Percentiles rank a stretch among this genome's conserved stretches.
Evolutionary conservation across 805 yeast genomes (phyloP).

Genomic region (Starmera amethionina): DNA sequence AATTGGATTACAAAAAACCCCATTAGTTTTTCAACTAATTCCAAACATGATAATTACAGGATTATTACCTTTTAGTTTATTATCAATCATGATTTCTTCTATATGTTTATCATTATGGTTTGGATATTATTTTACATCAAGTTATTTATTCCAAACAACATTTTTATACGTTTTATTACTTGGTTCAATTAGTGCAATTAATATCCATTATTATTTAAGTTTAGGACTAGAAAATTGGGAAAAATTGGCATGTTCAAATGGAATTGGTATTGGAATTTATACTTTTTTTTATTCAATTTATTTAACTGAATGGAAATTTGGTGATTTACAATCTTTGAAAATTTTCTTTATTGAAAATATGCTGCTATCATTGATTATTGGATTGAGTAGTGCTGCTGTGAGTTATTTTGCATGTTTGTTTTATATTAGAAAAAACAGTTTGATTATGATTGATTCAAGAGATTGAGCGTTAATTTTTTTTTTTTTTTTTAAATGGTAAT

Average conservation of each 20-base stretch:
- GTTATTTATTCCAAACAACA: constrained; percentile 9
- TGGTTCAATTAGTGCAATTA: constrained; percentile 10
- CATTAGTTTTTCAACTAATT: constrained; percentile 15
- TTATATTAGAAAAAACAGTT: no score
- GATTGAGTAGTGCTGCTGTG: constrained; percentile 15
- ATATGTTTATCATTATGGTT: constrained; percentile 18
- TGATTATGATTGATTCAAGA: no score
- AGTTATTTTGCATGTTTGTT: constrained; percentile 5
- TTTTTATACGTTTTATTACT: constrained; percentile 10
- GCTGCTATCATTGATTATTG: constrained; percentile 14
- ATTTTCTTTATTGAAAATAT: constrained; percentile 17
- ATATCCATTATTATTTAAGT: constrained; percentile 14
- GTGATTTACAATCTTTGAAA: constrained; percentile 15
- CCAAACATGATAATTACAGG: constrained; percentile 20
- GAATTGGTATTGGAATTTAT: constrained; percentile 17
- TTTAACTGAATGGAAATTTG: constrained; percentile 18
- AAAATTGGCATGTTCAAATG: constrained; percentile 18
- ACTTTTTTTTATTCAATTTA: constrained; percentile 17
- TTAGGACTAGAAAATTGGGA: constrained; percentile 23
- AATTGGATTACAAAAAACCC: constrained; percentile 1
- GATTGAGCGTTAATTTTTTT: no score
- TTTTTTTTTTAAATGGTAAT: not conserved
- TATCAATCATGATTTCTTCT: constrained; percentile 18
- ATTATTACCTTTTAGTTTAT: constrained; percentile 19
- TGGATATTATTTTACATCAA: constrained; percentile 14